Evolutionary conservation across 139 green algal genomes (phyloP).

Genomic region (Chlorella vulgaris): DNA sequence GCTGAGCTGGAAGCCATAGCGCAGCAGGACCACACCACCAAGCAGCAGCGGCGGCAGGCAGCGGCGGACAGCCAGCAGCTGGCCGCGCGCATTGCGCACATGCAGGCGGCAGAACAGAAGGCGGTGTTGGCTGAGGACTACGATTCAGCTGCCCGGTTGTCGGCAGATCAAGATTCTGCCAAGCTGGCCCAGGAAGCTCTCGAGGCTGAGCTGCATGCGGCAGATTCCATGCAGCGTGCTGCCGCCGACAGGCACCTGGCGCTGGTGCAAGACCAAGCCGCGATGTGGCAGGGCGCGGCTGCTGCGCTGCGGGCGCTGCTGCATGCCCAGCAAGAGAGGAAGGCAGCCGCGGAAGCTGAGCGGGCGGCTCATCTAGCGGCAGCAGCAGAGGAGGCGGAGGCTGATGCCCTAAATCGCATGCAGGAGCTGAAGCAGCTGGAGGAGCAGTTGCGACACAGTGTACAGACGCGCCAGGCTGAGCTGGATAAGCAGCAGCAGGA

Average conservation of each 20-base stretch:
- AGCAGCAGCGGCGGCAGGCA: conserved; percentile 28
- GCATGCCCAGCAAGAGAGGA: not conserved
- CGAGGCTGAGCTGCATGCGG: conserved; percentile 17
- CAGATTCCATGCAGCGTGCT: not conserved
- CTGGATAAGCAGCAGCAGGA: not conserved
- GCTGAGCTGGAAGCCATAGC: not conserved
- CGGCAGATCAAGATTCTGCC: conserved; percentile 14
- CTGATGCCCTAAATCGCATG: not conserved
- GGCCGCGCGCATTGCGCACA: not conserved
- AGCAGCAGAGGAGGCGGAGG: not conserved
- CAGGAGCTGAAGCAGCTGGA: not conserved
- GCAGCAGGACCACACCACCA: not conserved
- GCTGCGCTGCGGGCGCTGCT: conserved; percentile 13
- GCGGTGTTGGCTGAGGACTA: conserved; percentile 23
- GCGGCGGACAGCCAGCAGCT: not conserved
- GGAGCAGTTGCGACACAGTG: not conserved
- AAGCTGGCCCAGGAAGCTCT: not conserved
- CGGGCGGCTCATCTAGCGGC: not conserved
- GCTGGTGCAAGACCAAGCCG: conserved; percentile 26
- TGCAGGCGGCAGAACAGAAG: conserved; percentile 11
- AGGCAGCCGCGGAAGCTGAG: not conserved
- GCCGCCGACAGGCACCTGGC: conserved; percentile 18
- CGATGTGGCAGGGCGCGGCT: conserved; percentile 13
- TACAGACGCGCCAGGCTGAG: not conserved
- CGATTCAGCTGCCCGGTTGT: conserved; percentile 1